Conservation (phyloP, 192 early-diverging fungal genomes). For the Entomortierella parvispora region DNA sequence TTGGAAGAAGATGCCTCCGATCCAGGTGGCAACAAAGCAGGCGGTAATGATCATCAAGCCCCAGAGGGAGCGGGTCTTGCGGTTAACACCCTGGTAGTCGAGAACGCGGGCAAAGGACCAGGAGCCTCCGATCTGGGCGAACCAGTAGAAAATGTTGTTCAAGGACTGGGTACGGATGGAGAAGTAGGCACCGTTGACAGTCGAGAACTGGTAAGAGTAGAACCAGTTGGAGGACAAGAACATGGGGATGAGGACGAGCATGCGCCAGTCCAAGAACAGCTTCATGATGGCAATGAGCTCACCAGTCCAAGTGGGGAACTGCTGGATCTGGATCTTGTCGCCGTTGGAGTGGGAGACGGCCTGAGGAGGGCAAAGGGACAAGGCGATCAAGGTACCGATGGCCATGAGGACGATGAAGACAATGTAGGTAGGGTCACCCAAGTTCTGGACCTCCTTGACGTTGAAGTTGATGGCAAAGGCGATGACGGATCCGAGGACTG, state of each 20-base stretch:
- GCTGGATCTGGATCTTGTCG: conserved; percentile 66
- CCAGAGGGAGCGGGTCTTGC: conserved; percentile 70
- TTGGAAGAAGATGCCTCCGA: conserved; percentile 66
- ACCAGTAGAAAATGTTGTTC: conserved; percentile 80
- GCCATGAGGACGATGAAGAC: conserved; percentile 77
- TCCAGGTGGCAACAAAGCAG: conserved; percentile 67
- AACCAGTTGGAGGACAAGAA: conserved; percentile 80
- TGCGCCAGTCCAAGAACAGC: conserved; percentile 70
- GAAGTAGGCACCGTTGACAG: conserved; percentile 69
- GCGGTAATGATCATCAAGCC: conserved; percentile 59
- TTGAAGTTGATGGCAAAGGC: conserved; percentile 77
- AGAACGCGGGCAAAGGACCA: conserved; percentile 68
- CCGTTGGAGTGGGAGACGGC: conserved; percentile 75
- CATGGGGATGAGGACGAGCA: conserved; percentile 71
- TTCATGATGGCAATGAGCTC: conserved; percentile 60
- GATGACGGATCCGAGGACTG: conserved; percentile 78
- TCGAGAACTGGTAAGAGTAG: conserved; percentile 79
- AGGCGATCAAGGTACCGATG: conserved; percentile 63
- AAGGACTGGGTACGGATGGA: conserved; percentile 71
- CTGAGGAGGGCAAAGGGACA: conserved; percentile 61
- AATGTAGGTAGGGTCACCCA: conserved; percentile 77
- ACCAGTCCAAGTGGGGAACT: conserved; percentile 69
- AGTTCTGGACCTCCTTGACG: conserved; percentile 43
- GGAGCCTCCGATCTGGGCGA: conserved; percentile 77
- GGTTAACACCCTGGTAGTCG: conserved; percentile 61